phyloP scores from a whole-genome alignment of 768 basidiomycete genomes.

The Pisolithus albus region DNA sequence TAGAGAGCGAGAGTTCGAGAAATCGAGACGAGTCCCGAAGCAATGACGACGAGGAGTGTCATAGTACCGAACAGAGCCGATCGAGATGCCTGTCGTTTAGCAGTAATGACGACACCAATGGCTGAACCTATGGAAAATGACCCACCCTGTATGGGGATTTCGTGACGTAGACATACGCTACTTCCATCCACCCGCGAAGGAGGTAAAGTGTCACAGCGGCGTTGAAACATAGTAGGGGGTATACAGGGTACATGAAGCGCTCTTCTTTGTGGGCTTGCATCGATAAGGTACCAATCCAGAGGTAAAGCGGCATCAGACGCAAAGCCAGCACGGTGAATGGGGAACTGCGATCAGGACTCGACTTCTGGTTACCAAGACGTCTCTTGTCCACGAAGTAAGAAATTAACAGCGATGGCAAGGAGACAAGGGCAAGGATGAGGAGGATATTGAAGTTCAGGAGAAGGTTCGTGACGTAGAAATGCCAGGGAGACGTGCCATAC shows the following conservation, averaged over 20 bases:
- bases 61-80: constrained; percentile 68
- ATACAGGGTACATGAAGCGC: constrained; percentile 95
- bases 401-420: constrained; percentile 70
- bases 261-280: constrained; percentile 94
- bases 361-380: constrained; percentile 54
- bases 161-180: constrained; percentile 63
- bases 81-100: constrained; percentile 57
- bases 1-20: constrained; percentile 77
- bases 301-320: constrained; percentile 80
- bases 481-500: constrained; percentile 86
- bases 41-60: constrained; percentile 64
- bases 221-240: constrained; percentile 89
- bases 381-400: constrained; percentile 72
- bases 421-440: constrained; percentile 69
- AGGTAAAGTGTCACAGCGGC: constrained; percentile 87
- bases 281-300: constrained; percentile 82
- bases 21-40: constrained; percentile 62
- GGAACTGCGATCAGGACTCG: constrained; percentile 57
- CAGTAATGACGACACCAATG: not conserved
- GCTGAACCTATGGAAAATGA: constrained; percentile 2
- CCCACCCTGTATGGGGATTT: constrained; percentile 81
- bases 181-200: constrained; percentile 81
- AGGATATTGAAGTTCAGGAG: constrained; percentile 92
- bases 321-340: constrained; percentile 73
- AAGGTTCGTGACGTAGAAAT: constrained; percentile 84